phyloP scores from a whole-genome alignment of 2,329 filamentous ascomycete genomes.

The Venturia oleaginea region DNA sequence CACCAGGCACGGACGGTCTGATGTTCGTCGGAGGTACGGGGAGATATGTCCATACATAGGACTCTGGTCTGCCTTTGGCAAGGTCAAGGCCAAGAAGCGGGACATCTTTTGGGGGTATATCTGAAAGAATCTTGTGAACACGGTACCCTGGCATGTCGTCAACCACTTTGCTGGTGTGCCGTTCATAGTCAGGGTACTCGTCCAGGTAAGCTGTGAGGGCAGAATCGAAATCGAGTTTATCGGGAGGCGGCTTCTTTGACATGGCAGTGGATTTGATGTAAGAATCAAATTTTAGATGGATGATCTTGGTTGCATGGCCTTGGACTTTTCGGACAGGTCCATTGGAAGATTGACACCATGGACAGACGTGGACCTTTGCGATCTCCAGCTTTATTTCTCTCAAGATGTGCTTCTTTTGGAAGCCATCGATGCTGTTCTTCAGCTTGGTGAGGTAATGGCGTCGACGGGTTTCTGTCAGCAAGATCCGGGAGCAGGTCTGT shows the following conservation, averaged over 20 bases:
- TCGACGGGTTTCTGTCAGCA: slow-evolving; percentile 73
- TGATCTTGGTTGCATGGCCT: slow-evolving; percentile 73
- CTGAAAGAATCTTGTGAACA: slow-evolving; percentile 84
- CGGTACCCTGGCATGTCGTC: slow-evolving; percentile 88
- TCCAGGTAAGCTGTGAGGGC: slow-evolving; percentile 76
- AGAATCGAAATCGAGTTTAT: slow-evolving; percentile 76
- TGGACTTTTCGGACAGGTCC: slow-evolving; percentile 87
- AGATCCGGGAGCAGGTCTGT: slow-evolving; percentile 69
- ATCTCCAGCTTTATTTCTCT: slow-evolving; percentile 87
- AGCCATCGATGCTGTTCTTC: slow-evolving; percentile 67
- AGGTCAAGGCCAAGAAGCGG: slow-evolving; percentile 86
- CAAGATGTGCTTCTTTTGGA: slow-evolving; percentile 71
- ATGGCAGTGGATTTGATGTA: slow-evolving; percentile 83
- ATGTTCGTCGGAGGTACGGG: slow-evolving; percentile 92
- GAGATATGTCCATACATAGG: slow-evolving; percentile 95
- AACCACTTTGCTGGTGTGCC: slow-evolving; percentile 82
- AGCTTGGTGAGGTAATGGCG: slow-evolving; percentile 70
- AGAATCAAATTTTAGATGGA: slow-evolving; percentile 82
- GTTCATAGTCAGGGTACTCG: slow-evolving; percentile 65
- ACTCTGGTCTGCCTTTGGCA: slow-evolving; percentile 79
- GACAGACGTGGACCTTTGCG: slow-evolving; percentile 74
- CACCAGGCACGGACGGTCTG: slow-evolving; percentile 85
- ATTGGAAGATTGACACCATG: slow-evolving; percentile 72
- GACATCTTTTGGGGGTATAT: slow-evolving; percentile 75
- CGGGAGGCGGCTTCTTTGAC: slow-evolving; percentile 72